A percentile compares a stretch with the other conserved stretches of the same genome.
These are phyloP conservation scores for Solanum hybrid DNA, from an alignment of 305 asterid species.

Conservation along the genomic window DNA sequence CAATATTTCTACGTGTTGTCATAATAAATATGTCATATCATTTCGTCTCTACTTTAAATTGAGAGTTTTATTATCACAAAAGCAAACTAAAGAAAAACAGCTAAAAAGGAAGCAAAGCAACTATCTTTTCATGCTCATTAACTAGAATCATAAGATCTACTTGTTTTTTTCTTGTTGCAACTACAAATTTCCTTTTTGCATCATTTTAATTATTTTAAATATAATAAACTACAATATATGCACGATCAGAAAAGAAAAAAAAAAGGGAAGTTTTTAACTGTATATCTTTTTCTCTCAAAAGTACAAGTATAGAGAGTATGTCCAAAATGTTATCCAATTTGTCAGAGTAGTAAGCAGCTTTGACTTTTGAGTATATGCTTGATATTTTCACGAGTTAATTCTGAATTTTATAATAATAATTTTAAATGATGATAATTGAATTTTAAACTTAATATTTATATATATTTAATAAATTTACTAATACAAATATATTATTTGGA, in stretches of 20 bases:
- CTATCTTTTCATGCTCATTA: constrained; percentile 10
- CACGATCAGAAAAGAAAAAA: neutral
- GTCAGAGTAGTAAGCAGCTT: neutral
- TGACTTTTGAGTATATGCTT: neutral
- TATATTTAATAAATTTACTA: neutral
- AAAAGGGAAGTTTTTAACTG: neutral
- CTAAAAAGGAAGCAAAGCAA: neutral
- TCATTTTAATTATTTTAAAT: neutral
- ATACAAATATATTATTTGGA: neutral
- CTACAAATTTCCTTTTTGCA: neutral
- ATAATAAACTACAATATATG: neutral
- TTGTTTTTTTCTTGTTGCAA: neutral
- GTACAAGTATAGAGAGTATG: neutral
- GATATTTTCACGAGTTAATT: neutral
- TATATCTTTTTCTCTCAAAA: neutral
- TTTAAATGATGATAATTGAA: neutral
- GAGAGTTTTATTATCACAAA: neutral
- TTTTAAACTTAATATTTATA: neutral
- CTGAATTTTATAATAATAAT: neutral
- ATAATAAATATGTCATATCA: neutral
- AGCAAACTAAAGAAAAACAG: neutral
- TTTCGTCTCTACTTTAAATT: neutral
- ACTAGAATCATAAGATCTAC: neutral
- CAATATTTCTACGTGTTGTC: neutral
- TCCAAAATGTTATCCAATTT: neutral